Percentiles rank a stretch among this genome's conserved stretches.
Evolutionary conservation across 371 early-diverging fungal genomes (phyloP).

Genomic region (Apophysomyces sp.): DNA sequence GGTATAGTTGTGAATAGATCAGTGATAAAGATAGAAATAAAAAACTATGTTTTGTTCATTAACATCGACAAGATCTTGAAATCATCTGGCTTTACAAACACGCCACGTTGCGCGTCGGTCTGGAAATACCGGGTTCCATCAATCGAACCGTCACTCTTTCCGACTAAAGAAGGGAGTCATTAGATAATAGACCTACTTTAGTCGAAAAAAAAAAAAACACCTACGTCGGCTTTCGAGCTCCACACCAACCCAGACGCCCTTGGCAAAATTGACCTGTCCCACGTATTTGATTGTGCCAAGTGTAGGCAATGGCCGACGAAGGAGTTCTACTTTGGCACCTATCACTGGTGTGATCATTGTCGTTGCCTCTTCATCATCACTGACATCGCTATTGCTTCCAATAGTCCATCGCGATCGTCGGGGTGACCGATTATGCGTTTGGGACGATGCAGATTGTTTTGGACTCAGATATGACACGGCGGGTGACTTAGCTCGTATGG

Average conservation of each 20-base stretch:
- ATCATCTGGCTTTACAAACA: slow-evolving; percentile 41
- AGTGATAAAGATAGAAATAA: neutral
- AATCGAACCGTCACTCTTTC: slow-evolving; percentile 39
- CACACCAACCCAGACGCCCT: slow-evolving; percentile 38
- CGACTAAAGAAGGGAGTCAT: slow-evolving; percentile 20
- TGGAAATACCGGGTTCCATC: slow-evolving; percentile 39
- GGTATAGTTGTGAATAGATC: neutral
- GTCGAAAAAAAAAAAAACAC: neutral
- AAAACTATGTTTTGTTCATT: neutral
- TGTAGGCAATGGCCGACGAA: slow-evolving; percentile 31
- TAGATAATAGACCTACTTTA: neutral
- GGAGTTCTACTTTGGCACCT: slow-evolving; percentile 27
- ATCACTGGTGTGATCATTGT: slow-evolving; percentile 5
- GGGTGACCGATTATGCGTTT: slow-evolving; percentile 2
- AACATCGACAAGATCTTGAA: slow-evolving; percentile 10
- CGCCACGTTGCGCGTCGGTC: slow-evolving; percentile 38
- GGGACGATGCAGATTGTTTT: neutral
- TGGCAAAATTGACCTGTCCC: slow-evolving; percentile 25
- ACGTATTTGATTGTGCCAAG: slow-evolving; percentile 32
- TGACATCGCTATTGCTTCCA: slow-evolving; percentile 9
- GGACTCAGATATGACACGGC: slow-evolving; percentile 3
- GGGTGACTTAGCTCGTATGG: slow-evolving; percentile 15
- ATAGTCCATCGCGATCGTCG: slow-evolving; percentile 3
- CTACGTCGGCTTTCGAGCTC: slow-evolving; percentile 40
- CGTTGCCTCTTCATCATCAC: slow-evolving; percentile 11